Conservation (phyloP, 2,329 filamentous ascomycete species). For the Diaporthe citrichinensis region DNA sequence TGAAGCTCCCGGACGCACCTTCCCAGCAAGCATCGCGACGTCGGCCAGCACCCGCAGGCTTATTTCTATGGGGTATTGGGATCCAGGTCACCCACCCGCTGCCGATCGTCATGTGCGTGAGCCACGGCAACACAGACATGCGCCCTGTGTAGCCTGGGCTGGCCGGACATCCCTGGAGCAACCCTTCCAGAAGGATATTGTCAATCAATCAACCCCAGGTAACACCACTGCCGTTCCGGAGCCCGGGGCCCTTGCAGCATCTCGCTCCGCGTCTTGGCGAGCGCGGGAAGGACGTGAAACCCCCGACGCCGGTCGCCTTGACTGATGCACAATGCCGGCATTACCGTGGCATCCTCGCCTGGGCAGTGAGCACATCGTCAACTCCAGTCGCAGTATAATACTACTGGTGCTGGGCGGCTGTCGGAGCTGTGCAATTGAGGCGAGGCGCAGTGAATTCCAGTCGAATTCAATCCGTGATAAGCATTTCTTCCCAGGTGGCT, state of each 20-base stretch:
- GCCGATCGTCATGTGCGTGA: slow-evolving; percentile 23
- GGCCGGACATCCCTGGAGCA: background rate
- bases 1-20: background rate
- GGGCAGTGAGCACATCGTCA: background rate
- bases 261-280: slow-evolving; percentile 20
- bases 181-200: slow-evolving; percentile 26
- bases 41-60: background rate
- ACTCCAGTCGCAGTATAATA: background rate
- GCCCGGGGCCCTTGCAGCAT: slow-evolving; percentile 5
- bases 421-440: background rate
- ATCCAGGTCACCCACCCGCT: slow-evolving; percentile 1
- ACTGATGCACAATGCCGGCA: background rate
- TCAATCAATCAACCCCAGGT: background rate
- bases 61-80: background rate
- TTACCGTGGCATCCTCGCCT: background rate
- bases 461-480: background rate
- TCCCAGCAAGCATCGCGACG: background rate
- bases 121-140: slow-evolving; percentile 1
- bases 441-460: background rate
- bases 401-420: background rate
- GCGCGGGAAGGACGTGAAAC: background rate
- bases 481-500: background rate
- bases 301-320: background rate
- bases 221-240: slow-evolving; percentile 12
- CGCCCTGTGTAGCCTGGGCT: background rate